phyloP scores from a whole-genome alignment of 2,329 filamentous ascomycete species.

The Diplodia seriata region DNA sequence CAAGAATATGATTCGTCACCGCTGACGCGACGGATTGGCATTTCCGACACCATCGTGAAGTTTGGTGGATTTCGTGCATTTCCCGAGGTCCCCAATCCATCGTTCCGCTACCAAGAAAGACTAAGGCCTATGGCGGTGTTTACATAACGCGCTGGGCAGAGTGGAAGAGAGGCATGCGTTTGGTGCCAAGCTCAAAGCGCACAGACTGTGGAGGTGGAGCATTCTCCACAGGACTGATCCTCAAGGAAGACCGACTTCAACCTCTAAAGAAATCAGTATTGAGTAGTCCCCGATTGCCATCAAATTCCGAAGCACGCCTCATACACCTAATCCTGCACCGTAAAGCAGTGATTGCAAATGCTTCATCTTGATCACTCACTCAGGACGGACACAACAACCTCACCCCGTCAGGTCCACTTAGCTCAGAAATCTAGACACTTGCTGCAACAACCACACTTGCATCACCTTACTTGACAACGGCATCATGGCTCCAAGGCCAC shows the following conservation, averaged over 20 bases:
- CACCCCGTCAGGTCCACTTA: background rate
- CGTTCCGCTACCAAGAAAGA: background rate
- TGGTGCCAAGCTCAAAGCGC: background rate
- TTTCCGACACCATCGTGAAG: background rate
- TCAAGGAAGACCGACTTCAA: background rate
- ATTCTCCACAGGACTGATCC: background rate
- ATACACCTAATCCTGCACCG: background rate
- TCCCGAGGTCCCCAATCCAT: background rate
- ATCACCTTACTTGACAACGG: background rate
- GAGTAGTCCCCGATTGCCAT: background rate
- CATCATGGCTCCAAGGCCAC: background rate
- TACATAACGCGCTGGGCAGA: background rate
- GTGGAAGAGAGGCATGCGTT: background rate
- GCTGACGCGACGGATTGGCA: background rate
- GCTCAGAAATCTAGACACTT: background rate
- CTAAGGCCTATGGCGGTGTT: background rate
- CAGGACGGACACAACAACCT: background rate
- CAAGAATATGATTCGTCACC: background rate
- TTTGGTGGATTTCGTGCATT: background rate
- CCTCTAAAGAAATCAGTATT: background rate
- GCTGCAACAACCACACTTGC: background rate
- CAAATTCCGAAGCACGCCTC: background rate
- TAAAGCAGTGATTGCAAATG: background rate
- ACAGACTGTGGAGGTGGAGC: background rate
- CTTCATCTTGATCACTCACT: background rate